Evolutionary conservation across 371 early-diverging fungal species (phyloP).

Genomic region (Mucor mucedo): DNA sequence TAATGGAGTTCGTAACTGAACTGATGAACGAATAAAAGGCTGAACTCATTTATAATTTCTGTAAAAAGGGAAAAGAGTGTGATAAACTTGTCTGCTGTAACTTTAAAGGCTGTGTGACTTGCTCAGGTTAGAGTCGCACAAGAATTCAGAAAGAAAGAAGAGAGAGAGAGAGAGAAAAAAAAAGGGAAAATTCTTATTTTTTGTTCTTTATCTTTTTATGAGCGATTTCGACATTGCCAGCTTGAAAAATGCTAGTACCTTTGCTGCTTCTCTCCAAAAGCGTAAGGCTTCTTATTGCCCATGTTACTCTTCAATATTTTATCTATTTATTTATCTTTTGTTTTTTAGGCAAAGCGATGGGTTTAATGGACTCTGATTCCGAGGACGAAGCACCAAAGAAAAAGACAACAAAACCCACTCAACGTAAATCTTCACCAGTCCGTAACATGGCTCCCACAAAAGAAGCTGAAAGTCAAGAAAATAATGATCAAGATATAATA

Average conservation of each 20-base stretch:
- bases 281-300: conserved; percentile 10
- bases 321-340: background rate
- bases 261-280: conserved; percentile 30
- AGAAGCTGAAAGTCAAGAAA: background rate
- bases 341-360: conserved; percentile 28
- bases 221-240: conserved; percentile 41
- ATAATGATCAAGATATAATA: background rate
- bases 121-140: background rate
- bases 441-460: background rate
- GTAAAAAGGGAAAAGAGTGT: background rate
- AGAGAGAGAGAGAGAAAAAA: background rate
- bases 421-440: background rate
- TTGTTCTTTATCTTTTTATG: conserved; percentile 14
- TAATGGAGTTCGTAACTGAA: conserved; percentile 54
- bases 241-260: conserved; percentile 19
- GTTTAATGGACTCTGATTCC: conserved; percentile 32
- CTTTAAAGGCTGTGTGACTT: background rate
- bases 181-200: background rate
- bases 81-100: background rate
- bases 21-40: conserved; percentile 56
- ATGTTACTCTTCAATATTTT: background rate
- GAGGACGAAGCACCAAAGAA: conserved; percentile 13
- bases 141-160: background rate
- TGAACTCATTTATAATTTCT: conserved; percentile 40
- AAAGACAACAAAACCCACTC: background rate